Conservation (phyloP, 2,329 filamentous ascomycete genomes). For the Neophaeococcomyces aloes region DNA sequence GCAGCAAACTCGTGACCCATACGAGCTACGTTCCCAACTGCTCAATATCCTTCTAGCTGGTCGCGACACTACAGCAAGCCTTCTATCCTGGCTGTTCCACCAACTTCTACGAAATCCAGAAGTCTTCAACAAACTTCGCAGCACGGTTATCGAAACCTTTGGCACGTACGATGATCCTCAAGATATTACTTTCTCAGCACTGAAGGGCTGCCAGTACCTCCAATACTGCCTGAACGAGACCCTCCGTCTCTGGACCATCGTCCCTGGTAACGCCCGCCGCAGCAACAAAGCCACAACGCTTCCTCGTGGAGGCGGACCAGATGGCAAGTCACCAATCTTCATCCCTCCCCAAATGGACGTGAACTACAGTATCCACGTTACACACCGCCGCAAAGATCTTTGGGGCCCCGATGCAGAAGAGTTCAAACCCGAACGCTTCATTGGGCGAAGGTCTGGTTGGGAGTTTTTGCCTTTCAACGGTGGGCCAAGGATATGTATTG, state of each 20-base stretch:
- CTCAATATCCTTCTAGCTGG: conserved; percentile 44
- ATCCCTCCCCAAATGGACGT: conserved; percentile 38
- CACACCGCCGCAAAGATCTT: conserved; percentile 42
- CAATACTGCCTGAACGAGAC: conserved; percentile 29
- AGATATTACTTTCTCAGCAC: conserved; percentile 32
- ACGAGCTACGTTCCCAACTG: conserved; percentile 38
- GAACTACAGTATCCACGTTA: conserved; percentile 35
- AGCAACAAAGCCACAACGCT: conserved; percentile 34
- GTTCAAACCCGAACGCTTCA: conserved; percentile 60
- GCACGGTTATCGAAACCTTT: conserved; percentile 28
- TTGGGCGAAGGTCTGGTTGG: conserved; percentile 60
- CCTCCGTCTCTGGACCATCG: conserved; percentile 30
- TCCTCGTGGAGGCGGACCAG: conserved; percentile 49
- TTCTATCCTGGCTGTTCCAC: conserved; percentile 37
- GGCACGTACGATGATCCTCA: conserved; percentile 30
- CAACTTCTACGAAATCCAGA: conserved; percentile 33
- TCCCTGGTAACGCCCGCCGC: conserved; percentile 36
- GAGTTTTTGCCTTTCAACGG: conserved; percentile 30
- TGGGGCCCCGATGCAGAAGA: conserved; percentile 39
- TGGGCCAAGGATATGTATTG: conserved; percentile 23
- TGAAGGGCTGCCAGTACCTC: conserved; percentile 32
- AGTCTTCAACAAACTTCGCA: conserved; percentile 22
- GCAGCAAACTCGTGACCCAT: conserved; percentile 34
- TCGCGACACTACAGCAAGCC: conserved; percentile 42
- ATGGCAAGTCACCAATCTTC: conserved; percentile 29